These are phyloP conservation scores for Coemansia sp. DNA, from an alignment of 192 early-diverging fungal species.

Conservation along the genomic window DNA sequence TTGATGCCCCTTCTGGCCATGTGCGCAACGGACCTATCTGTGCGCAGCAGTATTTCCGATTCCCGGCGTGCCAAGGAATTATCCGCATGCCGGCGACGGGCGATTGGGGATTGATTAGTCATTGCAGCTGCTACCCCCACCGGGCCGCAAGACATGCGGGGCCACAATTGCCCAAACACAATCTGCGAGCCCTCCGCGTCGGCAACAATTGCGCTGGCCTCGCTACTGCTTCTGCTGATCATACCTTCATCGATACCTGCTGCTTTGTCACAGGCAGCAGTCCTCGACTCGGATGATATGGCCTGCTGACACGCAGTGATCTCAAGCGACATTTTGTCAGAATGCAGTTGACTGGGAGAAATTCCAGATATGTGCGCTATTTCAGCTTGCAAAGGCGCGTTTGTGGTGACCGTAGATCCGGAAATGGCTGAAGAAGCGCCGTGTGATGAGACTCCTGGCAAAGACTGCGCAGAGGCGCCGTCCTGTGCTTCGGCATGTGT, in stretches of 20 bases:
- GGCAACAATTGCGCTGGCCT: conserved; percentile 8
- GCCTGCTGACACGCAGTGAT: conserved; percentile 8
- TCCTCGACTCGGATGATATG: neutral
- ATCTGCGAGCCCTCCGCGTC: neutral
- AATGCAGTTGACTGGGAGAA: neutral
- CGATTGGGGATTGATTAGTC: neutral
- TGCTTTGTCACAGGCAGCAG: neutral
- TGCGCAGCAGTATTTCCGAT: conserved; percentile 6
- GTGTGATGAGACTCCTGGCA: neutral
- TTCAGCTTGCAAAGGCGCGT: neutral
- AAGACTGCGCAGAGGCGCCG: neutral
- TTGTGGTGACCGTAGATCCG: neutral
- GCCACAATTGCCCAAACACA: conserved; percentile 1
- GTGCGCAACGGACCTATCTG: neutral
- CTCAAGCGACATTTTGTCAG: neutral
- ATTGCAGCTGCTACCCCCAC: neutral
- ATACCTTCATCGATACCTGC: conserved; percentile 2
- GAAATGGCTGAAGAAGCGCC: neutral
- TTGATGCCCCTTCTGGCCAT: conserved; percentile 34
- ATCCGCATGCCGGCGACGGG: neutral
- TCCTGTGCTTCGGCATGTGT: neutral
- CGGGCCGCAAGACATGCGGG: conserved; percentile 15
- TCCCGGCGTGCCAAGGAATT: conserved; percentile 10
- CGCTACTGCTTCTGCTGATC: conserved; percentile 12
- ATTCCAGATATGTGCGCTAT: neutral